Percentiles rank a stretch among this genome's conserved stretches.
Evolutionary conservation across 768 basidiomycete genomes (phyloP).

Genomic region (Mycena metata): DNA sequence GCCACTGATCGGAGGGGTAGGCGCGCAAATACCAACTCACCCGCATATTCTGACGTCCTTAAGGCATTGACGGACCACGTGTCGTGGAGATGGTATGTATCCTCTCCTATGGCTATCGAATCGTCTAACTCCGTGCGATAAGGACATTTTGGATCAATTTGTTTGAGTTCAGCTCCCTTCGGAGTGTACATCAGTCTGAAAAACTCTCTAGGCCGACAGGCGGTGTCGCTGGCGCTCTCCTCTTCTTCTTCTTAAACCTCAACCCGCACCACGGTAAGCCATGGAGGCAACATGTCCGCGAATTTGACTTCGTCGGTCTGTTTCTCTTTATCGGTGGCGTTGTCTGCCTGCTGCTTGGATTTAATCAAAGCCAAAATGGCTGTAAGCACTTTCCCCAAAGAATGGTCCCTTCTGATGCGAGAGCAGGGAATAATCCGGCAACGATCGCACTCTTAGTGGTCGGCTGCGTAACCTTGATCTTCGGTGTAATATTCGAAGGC

Average conservation of each 20-base stretch:
- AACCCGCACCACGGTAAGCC: constrained; percentile 78
- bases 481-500: constrained; percentile 68
- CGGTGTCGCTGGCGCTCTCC: constrained; percentile 69
- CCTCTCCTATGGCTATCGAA: too few species aligned
- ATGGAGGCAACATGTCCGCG: constrained; percentile 65
- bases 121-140: too few species aligned
- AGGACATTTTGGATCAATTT: constrained; percentile 86
- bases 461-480: constrained; percentile 66
- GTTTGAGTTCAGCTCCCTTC: constrained; percentile 53
- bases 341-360: constrained; percentile 76
- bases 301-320: constrained; percentile 74
- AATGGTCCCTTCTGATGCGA: neutral
- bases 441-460: constrained; percentile 75
- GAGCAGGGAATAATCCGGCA: constrained; percentile 65
- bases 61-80: constrained; percentile 82
- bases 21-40: neutral
- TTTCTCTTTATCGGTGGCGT: constrained; percentile 72
- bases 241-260: constrained; percentile 83
- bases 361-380: constrained; percentile 74
- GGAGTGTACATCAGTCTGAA: neutral
- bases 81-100: constrained; percentile 88
- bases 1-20: constrained; percentile 85
- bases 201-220: constrained; percentile 74
- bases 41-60: neutral
- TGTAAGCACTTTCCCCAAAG: constrained; percentile 56